Evolutionary conservation across 2,329 filamentous ascomycete species (phyloP).

Genomic region (Xylariaceae sp.): DNA sequence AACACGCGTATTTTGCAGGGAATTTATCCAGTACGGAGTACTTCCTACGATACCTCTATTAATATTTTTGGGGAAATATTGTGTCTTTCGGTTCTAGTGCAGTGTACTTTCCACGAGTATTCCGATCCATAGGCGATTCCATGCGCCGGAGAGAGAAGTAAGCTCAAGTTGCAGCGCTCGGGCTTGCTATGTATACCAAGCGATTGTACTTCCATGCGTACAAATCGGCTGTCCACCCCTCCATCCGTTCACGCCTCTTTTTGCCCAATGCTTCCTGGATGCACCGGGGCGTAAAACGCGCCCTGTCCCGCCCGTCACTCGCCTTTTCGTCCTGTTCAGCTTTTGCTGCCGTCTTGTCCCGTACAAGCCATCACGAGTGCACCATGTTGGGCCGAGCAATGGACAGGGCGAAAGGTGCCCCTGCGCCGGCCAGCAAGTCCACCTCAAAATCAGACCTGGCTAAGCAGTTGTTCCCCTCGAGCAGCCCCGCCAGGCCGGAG

Average conservation of each 20-base stretch:
- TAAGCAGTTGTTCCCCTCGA: conserved; percentile 54
- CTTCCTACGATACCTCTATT: not conserved
- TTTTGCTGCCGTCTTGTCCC: conserved; percentile 9
- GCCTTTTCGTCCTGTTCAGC: conserved; percentile 13
- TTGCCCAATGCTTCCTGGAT: conserved; percentile 14
- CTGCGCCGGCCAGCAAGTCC: conserved; percentile 34
- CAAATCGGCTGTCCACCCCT: not conserved
- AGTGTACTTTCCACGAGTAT: not conserved
- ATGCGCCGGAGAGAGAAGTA: no score
- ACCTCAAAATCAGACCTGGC: conserved; percentile 33
- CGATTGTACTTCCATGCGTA: not conserved
- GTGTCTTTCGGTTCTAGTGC: not conserved
- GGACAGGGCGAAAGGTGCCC: conserved; percentile 30
- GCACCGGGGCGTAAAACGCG: conserved; percentile 14
- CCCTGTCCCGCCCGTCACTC: conserved; percentile 14
- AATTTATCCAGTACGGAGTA: not conserved
- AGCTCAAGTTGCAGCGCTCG: no score
- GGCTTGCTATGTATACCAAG: not conserved
- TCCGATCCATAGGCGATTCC: no score
- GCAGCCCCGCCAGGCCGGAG: conserved; percentile 43
- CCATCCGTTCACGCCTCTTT: not conserved
- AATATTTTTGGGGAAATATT: not conserved
- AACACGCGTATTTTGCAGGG: not conserved
- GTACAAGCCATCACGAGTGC: conserved; percentile 8
- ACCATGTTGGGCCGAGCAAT: conserved; percentile 30